Evolutionary conservation across 129 eudicot species (phyloP).

Genomic region (Centaurea solstitialis): DNA sequence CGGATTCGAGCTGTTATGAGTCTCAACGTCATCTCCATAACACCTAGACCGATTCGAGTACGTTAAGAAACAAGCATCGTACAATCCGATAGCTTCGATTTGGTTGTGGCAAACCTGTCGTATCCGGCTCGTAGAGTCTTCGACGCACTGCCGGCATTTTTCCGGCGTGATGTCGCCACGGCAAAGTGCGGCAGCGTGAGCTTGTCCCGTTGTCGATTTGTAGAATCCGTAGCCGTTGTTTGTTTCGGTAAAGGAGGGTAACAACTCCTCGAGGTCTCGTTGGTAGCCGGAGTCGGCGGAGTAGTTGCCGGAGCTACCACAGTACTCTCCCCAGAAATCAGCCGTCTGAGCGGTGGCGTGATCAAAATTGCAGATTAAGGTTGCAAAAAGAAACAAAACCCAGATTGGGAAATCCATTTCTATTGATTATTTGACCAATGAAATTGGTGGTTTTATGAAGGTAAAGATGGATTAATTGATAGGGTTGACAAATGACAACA

Average conservation of each 20-base stretch:
- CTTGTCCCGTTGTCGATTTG: constrained; percentile 30
- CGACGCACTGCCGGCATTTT: constrained; percentile 33
- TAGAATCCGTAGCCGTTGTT: constrained; percentile 19
- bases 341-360: background rate
- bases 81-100: constrained; percentile 31
- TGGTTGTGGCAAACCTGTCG: constrained; percentile 25
- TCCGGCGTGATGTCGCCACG: constrained; percentile 42
- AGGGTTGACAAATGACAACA: no score
- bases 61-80: constrained; percentile 29
- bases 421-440: background rate
- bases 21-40: background rate
- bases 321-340: constrained; percentile 1
- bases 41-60: constrained; percentile 28
- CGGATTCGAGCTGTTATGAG: background rate
- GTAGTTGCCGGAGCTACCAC: constrained; percentile 10
- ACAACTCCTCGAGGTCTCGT: constrained; percentile 19
- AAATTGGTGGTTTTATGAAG: no score
- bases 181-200: constrained; percentile 27
- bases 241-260: constrained; percentile 12
- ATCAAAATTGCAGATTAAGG: background rate
- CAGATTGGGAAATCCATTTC: constrained; percentile 12
- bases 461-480: no score
- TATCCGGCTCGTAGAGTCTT: constrained; percentile 20
- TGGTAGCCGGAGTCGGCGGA: constrained; percentile 15
- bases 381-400: background rate